Percentiles rank a stretch among this genome's conserved stretches.
Conservation (phyloP, 208 protist species). For the Trypanosoma cruzi region DNA sequence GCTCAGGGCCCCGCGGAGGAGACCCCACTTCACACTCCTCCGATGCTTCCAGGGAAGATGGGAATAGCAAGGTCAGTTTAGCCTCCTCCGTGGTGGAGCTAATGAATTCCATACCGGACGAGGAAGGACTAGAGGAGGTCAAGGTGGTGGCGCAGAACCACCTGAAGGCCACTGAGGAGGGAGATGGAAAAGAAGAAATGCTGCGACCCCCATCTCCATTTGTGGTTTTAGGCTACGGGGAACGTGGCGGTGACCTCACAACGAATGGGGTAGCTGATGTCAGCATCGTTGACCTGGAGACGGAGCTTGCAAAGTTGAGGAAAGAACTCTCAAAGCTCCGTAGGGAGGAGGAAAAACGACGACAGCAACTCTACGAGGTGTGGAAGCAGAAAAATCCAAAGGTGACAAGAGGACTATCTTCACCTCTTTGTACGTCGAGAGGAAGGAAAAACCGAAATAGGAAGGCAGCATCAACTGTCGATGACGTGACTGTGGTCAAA, state of each 20-base stretch:
- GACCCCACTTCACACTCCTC: too few species aligned
- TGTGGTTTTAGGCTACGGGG: slow-evolving; percentile 19
- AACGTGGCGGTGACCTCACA: slow-evolving; percentile 5
- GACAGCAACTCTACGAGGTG: background rate
- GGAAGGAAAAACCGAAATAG: background rate
- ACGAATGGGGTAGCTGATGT: slow-evolving; percentile 5
- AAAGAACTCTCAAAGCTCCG: slow-evolving; percentile 15
- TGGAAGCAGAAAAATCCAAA: background rate
- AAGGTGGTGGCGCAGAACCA: background rate
- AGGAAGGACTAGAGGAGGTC: too few species aligned
- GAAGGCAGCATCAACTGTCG: background rate
- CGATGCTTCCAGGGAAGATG: too few species aligned
- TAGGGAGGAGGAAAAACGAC: slow-evolving; percentile 5
- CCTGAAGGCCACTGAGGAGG: background rate
- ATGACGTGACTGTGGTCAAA: too few species aligned
- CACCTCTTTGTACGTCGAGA: background rate
- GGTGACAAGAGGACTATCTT: background rate
- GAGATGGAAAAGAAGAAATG: background rate
- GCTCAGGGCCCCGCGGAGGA: too few species aligned
- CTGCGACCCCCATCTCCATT: slow-evolving; percentile 27
- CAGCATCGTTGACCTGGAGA: slow-evolving; percentile 2
- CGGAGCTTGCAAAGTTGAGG: background rate
- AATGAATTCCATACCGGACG: too few species aligned
- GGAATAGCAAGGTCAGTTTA: too few species aligned
- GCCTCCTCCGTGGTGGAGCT: too few species aligned